Conservation (phyloP, 2,329 filamentous ascomycete species). For the Periconia digitata region DNA sequence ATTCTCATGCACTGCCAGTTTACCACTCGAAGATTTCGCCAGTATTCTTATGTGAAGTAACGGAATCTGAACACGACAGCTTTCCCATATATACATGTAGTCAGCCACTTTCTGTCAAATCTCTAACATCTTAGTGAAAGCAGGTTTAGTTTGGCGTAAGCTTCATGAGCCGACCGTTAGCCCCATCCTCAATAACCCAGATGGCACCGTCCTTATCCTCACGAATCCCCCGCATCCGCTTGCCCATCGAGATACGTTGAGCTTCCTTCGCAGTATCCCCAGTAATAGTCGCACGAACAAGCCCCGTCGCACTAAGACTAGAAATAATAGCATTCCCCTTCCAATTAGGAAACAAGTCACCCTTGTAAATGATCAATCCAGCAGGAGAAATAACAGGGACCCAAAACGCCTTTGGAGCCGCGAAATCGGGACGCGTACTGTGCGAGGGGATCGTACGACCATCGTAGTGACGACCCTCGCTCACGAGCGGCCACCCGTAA, state of each 20-base stretch:
- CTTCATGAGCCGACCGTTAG: conserved; percentile 15
- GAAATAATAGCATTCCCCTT: conserved; percentile 21
- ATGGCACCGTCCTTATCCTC: conserved; percentile 20
- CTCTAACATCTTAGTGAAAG: too few species aligned
- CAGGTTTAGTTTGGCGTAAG: conserved; percentile 18
- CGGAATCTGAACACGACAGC: too few species aligned
- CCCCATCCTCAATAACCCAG: conserved; percentile 19
- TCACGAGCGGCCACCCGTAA: conserved; percentile 19
- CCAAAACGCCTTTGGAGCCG: conserved; percentile 16
- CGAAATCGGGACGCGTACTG: conserved; percentile 16
- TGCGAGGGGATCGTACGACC: conserved; percentile 14
- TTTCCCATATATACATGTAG: too few species aligned
- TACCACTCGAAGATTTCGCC: too few species aligned
- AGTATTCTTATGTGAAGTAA: too few species aligned
- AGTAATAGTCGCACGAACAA: conserved; percentile 18
- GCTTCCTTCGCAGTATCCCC: conserved; percentile 18
- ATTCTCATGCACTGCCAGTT: too few species aligned
- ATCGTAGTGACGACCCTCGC: conserved; percentile 17
- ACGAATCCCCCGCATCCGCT: conserved; percentile 19
- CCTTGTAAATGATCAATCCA: conserved; percentile 21
- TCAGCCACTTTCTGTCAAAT: too few species aligned
- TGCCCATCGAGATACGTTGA: conserved; percentile 20
- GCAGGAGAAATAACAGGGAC: conserved; percentile 20
- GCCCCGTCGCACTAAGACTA: conserved; percentile 12
- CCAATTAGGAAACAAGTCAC: conserved; percentile 17